Evolutionary conservation across 805 yeast genomes (phyloP), one percentile per base, ranked within the genome.

Genomic region (Lipomyces sp.): DNA sequence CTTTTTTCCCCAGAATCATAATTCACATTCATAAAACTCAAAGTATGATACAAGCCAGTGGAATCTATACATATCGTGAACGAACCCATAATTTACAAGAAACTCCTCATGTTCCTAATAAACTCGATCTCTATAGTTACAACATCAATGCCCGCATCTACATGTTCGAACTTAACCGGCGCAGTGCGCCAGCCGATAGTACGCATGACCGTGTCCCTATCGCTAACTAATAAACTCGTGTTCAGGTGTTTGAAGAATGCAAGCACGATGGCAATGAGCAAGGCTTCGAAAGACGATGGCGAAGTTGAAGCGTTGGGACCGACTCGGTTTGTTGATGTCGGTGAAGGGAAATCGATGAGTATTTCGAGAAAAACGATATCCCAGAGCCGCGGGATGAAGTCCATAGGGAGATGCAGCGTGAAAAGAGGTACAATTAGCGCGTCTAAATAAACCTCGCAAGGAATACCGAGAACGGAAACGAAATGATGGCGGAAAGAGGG

Each of bases 281-380:
- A 80, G 1, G 82, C 76, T 70, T 85, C 90, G 6, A 88, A 51
- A 13, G 62, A 33, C 8, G 70, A 45, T 15, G 48, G 18, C 33
- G 55, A 8, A 6, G 63, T 35, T 11, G 59, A 30, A 13, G 35
- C 53, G 32, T 53, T 48, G 10, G 54, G 34, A 15, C 32, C 34
- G 13, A 35, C n/a, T 24, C 33, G 34, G 15, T 54, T 45, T 24
- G 63, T 8, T 4, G 33, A n/a, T 11, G 60, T 39, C 29, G 30
- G 48, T 8, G 60, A 29, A 24, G 53, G 62, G 37, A 35, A 35
- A 30, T 62, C 64, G 7, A 51, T 34, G 11, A 39, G 33, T 62
- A 62, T 87, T 73, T 87, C 91, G 73, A 87, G 87, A 10, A 87
- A 74, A 73, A 81, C 82, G 4, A 88, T 78, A 73, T 89, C 93